Evolutionary conservation across 306 rosid genomes (phyloP), one percentile per base, ranked within the genome.

Genomic region (Bauhinia variegata): DNA sequence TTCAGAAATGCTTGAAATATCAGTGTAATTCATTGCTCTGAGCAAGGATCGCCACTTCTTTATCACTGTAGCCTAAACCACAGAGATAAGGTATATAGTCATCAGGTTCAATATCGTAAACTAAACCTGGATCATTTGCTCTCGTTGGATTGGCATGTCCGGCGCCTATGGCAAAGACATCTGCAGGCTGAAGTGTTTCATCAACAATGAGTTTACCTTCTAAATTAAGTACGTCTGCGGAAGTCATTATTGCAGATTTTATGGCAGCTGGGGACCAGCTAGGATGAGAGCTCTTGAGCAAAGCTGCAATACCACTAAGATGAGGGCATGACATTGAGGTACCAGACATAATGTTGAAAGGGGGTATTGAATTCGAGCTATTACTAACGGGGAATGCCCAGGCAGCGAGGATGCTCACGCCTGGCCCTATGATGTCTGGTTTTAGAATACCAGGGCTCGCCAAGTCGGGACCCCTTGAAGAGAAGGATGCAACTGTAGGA

Each of bases 311-410:
- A 43, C 96, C 92, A 54, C 92, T 86, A 18, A 89, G 85, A 89
- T 89, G 92, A n/a, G 96, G 89, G 53, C 92, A 89, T 59, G 96
- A 64, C 92, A 89, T 86, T 62, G 92, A 86, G 68, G 92, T 89
- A 57, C 96, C 96, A 4, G 96, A 89, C 38, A 76, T 62, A 30
- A 89, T 71, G 77, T 84, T 84, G 82, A 86, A 88, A 58, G 54
- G 75, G 73, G 74, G n/a, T 37, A 74, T 79, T 37, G 87, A 71
- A 59, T 72, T 17, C 11, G 84, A 76, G 57, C 0, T 57, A 43
- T 86, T 80, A 42, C 72, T 54, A 6, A 79, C 48, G 10, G 90
- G 78, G 73, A 89, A 80, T 16, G 92, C 84, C 90, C 87, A 89
- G 11, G 90, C 87, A 37, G 92, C 87, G 51, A 89, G 79, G 76